Evolutionary conservation across 2,329 filamentous ascomycete species (phyloP).

Genomic region (Dactylellina sp.): DNA sequence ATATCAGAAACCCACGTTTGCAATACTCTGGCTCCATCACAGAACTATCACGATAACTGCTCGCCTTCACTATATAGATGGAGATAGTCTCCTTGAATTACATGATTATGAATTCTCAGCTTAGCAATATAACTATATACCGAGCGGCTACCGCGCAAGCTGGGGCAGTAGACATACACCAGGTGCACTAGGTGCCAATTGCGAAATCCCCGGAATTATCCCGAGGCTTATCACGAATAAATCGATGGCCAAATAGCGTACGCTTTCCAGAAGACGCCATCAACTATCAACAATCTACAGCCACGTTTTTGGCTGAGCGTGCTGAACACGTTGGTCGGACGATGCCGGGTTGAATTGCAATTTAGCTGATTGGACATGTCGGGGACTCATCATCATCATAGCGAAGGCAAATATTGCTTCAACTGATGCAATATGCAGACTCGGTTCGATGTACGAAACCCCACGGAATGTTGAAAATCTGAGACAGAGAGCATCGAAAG

Average conservation of each 20-base stretch:
- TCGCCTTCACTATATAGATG: neutral
- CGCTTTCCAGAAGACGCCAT: constrained; percentile 42
- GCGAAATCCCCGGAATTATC: neutral
- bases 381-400: constrained; percentile 13
- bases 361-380: constrained; percentile 26
- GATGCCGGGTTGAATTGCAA: constrained; percentile 26
- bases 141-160: constrained; percentile 9
- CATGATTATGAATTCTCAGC: neutral
- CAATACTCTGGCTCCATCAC: neutral
- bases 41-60: no score
- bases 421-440: constrained; percentile 31
- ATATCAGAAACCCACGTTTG: constrained; percentile 30
- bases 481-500: neutral
- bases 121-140: neutral
- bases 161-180: neutral
- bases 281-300: constrained; percentile 46
- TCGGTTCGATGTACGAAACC: constrained; percentile 25
- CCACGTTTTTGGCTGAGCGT: constrained; percentile 41
- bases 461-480: constrained; percentile 27
- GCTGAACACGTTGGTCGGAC: constrained; percentile 52
- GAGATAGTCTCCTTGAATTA: neutral
- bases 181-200: neutral
- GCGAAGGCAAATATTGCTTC: constrained; percentile 29
- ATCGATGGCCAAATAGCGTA: constrained; percentile 27
- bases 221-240: constrained; percentile 2